Conservation (phyloP, 2,329 filamentous ascomycete species). For the Macrophomina tecta region DNA sequence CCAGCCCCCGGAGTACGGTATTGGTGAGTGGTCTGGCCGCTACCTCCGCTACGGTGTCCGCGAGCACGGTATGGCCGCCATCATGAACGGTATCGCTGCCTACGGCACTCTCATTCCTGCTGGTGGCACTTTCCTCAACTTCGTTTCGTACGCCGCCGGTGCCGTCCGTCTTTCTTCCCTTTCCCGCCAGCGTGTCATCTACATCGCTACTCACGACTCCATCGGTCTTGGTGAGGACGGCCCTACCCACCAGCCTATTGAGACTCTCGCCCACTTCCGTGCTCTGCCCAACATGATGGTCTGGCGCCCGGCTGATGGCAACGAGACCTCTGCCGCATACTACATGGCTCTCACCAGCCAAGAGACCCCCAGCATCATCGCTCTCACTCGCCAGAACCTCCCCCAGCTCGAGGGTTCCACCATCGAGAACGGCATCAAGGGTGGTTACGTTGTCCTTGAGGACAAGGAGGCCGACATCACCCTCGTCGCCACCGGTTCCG, state of each 20-base stretch:
- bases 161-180: constrained; percentile 92
- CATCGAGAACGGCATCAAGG: constrained; percentile 88
- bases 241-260: constrained; percentile 98
- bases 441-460: constrained; percentile 90
- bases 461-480: constrained; percentile 84
- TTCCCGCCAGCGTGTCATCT: constrained; percentile 88
- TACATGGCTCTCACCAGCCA: constrained; percentile 91
- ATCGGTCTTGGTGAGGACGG: constrained; percentile 99
- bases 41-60: constrained; percentile 76
- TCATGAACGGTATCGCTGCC: constrained; percentile 63
- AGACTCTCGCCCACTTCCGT: constrained; percentile 98
- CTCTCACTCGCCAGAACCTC: constrained; percentile 96
- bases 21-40: constrained; percentile 89
- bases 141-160: constrained; percentile 96
- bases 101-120: constrained; percentile 90
- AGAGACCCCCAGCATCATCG: constrained; percentile 89
- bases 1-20: constrained; percentile 83
- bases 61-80: constrained; percentile 45
- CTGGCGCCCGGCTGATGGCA: constrained; percentile 97
- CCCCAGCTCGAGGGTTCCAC: constrained; percentile 95
- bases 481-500: constrained; percentile 92
- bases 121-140: constrained; percentile 97
- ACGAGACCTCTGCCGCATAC: constrained; percentile 98
- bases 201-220: constrained; percentile 97
- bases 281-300: constrained; percentile 99